Conservation (phyloP, 2,329 filamentous ascomycete genomes). For the Coniochaeta prunicola region DNA sequence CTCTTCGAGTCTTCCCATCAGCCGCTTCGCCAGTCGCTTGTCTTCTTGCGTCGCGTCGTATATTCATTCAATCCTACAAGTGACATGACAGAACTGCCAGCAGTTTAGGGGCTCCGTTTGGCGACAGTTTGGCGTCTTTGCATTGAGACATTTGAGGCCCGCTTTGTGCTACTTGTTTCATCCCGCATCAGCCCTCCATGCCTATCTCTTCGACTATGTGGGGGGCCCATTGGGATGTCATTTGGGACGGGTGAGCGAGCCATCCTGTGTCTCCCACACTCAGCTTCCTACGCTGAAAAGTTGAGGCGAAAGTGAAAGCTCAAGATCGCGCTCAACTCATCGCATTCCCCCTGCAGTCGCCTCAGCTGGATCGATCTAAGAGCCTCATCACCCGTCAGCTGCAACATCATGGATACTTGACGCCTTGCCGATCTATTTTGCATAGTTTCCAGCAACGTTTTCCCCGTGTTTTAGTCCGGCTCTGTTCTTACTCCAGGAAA, state of each 20-base stretch:
- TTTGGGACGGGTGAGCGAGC: background rate
- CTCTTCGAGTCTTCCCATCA: background rate
- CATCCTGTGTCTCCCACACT: background rate
- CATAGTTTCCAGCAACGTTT: background rate
- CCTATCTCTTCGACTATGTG: background rate
- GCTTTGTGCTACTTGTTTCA: background rate
- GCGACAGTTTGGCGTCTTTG: background rate
- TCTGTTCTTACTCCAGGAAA: background rate
- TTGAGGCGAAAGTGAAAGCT: slow-evolving; percentile 1
- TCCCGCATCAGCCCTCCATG: background rate
- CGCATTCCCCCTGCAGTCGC: background rate
- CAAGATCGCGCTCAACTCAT: background rate
- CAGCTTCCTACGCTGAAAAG: background rate
- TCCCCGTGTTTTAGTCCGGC: background rate
- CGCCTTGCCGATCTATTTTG: background rate
- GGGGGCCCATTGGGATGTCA: background rate
- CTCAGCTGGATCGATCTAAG: background rate
- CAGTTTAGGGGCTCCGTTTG: background rate
- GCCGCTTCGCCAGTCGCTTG: background rate
- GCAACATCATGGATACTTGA: background rate
- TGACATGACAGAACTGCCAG: background rate
- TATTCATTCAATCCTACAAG: background rate
- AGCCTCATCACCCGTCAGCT: background rate
- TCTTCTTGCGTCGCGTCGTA: background rate
- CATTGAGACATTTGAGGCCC: background rate